Percentiles rank a stretch among this genome's conserved stretches.
phyloP scores from a whole-genome alignment of 352 stramenopile genomes.

The Phytophthora chlamydospora region DNA sequence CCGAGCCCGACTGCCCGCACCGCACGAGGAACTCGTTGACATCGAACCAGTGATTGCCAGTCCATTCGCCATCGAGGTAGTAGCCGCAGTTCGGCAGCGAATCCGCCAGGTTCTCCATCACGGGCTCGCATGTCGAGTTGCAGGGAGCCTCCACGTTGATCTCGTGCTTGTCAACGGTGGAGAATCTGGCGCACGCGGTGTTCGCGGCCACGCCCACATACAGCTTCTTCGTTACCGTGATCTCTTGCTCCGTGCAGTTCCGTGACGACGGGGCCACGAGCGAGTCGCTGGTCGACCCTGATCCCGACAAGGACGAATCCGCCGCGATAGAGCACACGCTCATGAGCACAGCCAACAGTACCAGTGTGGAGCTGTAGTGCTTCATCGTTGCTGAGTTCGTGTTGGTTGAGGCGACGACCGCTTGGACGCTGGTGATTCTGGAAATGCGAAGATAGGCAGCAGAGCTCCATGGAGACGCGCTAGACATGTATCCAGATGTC shows the following conservation, averaged over 20 bases:
- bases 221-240: constrained; percentile 14
- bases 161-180: constrained; percentile 15
- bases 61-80: constrained; percentile 8
- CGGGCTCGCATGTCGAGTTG: constrained; percentile 1
- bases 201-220: constrained; percentile 12
- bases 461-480: not conserved
- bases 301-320: not conserved
- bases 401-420: too few relatives aligned
- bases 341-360: not conserved
- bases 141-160: constrained; percentile 9
- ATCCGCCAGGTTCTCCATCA: constrained; percentile 13
- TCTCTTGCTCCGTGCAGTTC: constrained; percentile 12
- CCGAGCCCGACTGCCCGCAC: constrained; percentile 1
- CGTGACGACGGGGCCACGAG: constrained; percentile 7
- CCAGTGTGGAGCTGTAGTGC: not conserved
- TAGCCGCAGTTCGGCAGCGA: constrained; percentile 17
- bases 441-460: not conserved
- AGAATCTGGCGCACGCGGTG: constrained; percentile 10
- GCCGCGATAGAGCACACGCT: not conserved
- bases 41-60: constrained; percentile 17
- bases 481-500: constrained; percentile 12
- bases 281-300: constrained; percentile 2
- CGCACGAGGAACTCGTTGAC: constrained; percentile 11
- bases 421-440: too few relatives aligned
- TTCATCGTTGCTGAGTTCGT: not conserved